phyloP scores from a whole-genome alignment of 257 asterid genomes.

The Lycium ferocissimum region DNA sequence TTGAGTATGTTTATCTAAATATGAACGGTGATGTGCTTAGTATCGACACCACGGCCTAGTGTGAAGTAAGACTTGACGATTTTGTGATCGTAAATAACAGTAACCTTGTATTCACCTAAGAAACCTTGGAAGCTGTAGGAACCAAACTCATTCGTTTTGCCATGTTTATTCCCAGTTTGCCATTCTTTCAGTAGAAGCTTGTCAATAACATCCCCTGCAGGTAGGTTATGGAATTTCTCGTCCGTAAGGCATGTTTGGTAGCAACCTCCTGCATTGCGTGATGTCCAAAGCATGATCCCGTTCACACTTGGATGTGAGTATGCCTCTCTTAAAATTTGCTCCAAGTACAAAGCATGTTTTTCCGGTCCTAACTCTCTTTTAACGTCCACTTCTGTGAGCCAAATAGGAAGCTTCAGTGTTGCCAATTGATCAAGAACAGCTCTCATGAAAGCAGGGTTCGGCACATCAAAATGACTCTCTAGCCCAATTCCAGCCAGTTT shows the following conservation, averaged over 20 bases:
- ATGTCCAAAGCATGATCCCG: slow-evolving; percentile 14
- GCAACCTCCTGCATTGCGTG: not conserved
- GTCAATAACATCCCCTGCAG: slow-evolving; percentile 3
- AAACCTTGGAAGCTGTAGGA: slow-evolving; percentile 43
- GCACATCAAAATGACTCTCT: slow-evolving; percentile 54
- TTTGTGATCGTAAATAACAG: slow-evolving; percentile 34
- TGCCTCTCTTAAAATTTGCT: slow-evolving; percentile 9
- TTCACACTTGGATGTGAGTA: slow-evolving; percentile 20
- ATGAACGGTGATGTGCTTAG: slow-evolving; percentile 37
- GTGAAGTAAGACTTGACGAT: slow-evolving; percentile 37
- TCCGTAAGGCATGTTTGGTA: slow-evolving; percentile 18
- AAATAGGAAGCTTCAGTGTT: slow-evolving; percentile 55
- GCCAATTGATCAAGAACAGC: slow-evolving; percentile 63
- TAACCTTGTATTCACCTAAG: slow-evolving; percentile 51
- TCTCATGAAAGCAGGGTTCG: slow-evolving; percentile 62
- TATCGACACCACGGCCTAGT: slow-evolving; percentile 44
- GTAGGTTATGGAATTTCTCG: not conserved
- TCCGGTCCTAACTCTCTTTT: slow-evolving; percentile 39
- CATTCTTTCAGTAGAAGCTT: not conserved
- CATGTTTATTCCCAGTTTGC: not conserved
- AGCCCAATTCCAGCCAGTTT: slow-evolving; percentile 68
- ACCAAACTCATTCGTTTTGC: slow-evolving; percentile 17
- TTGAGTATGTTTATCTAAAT: not conserved
- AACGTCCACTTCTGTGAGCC: slow-evolving; percentile 72
- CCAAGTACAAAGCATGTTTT: slow-evolving; percentile 32